These are phyloP conservation scores for Aspergillus sp. DNA, from an alignment of 2,329 filamentous ascomycete genomes.

Conservation along the genomic window DNA sequence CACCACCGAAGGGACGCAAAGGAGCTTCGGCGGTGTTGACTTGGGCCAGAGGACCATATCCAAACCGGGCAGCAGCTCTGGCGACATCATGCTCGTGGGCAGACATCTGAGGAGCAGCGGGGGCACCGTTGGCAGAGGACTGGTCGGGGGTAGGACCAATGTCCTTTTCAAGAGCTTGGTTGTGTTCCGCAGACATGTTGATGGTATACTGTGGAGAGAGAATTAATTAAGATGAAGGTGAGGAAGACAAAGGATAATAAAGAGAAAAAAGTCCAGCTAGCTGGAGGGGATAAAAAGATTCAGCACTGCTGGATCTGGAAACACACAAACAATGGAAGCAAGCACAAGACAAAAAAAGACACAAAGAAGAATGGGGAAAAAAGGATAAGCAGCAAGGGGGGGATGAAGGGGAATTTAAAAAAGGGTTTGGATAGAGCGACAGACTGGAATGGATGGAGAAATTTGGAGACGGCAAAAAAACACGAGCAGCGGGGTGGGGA, in stretches of 20 bases:
- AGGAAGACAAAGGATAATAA: background rate
- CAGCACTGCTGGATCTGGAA: constrained; percentile 24
- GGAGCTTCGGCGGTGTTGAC: constrained; percentile 41
- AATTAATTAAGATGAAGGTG: too few species aligned
- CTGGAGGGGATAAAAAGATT: constrained; percentile 14
- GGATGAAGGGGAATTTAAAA: too few species aligned
- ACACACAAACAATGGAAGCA: constrained; percentile 1
- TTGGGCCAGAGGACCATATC: constrained; percentile 49
- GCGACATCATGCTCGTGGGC: constrained; percentile 42
- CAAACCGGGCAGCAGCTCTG: constrained; percentile 42
- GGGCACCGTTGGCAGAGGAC: background rate
- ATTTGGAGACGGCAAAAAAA: too few species aligned
- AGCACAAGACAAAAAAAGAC: constrained; percentile 6
- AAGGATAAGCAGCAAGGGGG: constrained; percentile 1
- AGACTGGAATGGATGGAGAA: too few species aligned
- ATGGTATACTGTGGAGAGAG: background rate
- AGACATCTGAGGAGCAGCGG: constrained; percentile 32
- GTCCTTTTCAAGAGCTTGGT: constrained; percentile 28
- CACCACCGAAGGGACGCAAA: constrained; percentile 63
- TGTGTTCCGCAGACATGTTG: constrained; percentile 21
- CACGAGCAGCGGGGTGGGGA: too few species aligned
- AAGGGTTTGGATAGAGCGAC: too few species aligned
- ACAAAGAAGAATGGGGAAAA: constrained; percentile 3
- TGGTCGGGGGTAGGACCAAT: constrained; percentile 10
- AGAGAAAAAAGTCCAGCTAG: constrained; percentile 18